Evolutionary conservation across 2,329 filamentous ascomycete genomes (phyloP).

Genomic region (Fusarium multiceps): DNA sequence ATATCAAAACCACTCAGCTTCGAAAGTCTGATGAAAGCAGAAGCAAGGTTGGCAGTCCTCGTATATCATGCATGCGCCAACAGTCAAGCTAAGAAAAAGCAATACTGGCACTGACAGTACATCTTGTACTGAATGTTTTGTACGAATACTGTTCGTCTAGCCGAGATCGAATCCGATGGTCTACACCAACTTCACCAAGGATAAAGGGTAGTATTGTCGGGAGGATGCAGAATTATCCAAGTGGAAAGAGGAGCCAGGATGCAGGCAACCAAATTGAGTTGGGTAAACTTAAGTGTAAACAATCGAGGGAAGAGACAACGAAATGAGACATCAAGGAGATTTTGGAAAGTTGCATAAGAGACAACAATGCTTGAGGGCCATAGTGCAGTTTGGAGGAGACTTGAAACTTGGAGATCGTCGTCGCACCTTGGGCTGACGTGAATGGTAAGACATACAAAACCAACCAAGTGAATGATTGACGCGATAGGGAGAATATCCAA

Average conservation of each 20-base stretch:
- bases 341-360: background rate
- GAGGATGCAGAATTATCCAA: conserved; percentile 32
- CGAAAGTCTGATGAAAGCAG: background rate
- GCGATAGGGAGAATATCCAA: background rate
- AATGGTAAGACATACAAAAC: background rate
- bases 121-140: background rate
- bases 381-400: background rate
- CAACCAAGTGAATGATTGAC: background rate
- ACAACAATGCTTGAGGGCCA: background rate
- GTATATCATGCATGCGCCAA: conserved; percentile 2
- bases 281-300: background rate
- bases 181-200: background rate
- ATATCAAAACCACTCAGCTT: background rate
- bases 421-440: background rate
- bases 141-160: background rate
- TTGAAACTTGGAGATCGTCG: background rate
- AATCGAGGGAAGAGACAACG: conserved; percentile 36
- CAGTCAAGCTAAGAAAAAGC: background rate
- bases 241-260: conserved; percentile 17
- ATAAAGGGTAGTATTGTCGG: conserved; percentile 17
- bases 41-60: background rate
- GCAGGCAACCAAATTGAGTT: conserved; percentile 29
- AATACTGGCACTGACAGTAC: background rate
- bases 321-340: background rate
- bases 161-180: background rate